Percentiles rank a stretch among this genome's conserved stretches.
Conservation (phyloP, 495 filamentous ascomycete species). For the Tuber microsphaerosporum region DNA sequence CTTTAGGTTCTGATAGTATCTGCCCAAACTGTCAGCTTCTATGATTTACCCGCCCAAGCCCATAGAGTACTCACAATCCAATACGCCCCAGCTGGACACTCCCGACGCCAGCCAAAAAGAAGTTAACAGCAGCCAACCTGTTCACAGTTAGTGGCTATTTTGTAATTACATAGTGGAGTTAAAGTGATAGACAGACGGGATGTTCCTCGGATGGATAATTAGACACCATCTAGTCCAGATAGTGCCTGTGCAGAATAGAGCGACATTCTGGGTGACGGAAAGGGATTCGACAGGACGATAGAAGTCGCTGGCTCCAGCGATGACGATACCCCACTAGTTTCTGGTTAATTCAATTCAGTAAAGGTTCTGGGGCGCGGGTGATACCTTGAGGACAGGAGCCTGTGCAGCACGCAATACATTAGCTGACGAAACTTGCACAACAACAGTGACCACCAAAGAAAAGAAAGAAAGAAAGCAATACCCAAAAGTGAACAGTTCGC, state of each 20-base stretch:
- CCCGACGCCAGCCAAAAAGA: constrained; percentile 84
- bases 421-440: constrained; percentile 10
- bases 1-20: constrained; percentile 28
- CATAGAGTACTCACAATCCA: constrained; percentile 48
- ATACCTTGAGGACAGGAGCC: constrained; percentile 95
- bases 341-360: constrained; percentile 9
- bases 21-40: constrained; percentile 8
- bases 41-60: neutral
- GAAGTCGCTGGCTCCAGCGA: constrained; percentile 88
- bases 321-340: constrained; percentile 72
- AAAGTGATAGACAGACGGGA: constrained; percentile 56
- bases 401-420: constrained; percentile 15
- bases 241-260: constrained; percentile 76
- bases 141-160: neutral
- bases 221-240: constrained; percentile 99
- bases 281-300: constrained; percentile 84
- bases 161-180: neutral
- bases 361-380: constrained; percentile 13
- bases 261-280: constrained; percentile 81
- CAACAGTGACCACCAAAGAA: neutral
- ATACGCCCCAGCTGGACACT: constrained; percentile 75
- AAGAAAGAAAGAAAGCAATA: constrained; percentile 44
- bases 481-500: constrained; percentile 98
- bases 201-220: constrained; percentile 88
- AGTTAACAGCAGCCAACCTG: constrained; percentile 91